A percentile compares a stretch with the other conserved stretches of the same genome.
Conservation (phyloP, 345 rosid species). For the Moricandia arvensis region DNA sequence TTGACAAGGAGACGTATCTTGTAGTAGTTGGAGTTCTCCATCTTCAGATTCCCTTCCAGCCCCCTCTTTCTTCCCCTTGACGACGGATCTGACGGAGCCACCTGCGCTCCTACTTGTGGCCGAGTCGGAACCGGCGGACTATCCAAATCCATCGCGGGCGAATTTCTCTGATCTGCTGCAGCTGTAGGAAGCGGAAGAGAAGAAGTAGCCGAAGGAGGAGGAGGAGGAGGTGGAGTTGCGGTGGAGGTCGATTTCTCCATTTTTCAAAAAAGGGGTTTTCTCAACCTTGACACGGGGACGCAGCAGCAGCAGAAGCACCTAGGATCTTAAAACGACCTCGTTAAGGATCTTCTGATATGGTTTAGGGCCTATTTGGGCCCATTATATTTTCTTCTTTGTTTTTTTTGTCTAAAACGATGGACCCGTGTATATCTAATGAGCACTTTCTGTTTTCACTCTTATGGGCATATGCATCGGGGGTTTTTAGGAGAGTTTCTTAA, state of each 20-base stretch:
- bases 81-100: constrained; percentile 31
- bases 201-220: constrained; percentile 1
- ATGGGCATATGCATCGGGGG: too few species aligned
- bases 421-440: too few species aligned
- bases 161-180: constrained; percentile 4
- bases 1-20: constrained; percentile 58
- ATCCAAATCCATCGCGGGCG: constrained; percentile 12
- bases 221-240: constrained; percentile 8
- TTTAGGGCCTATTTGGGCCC: constrained; percentile 18
- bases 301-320: not conserved
- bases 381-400: not conserved
- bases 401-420: too few species aligned
- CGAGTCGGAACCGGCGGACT: not conserved
- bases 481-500: too few species aligned
- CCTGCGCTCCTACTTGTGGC: not conserved
- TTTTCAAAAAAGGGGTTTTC: not conserved
- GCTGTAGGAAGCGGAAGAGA: constrained; percentile 12
- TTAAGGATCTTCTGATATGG: not conserved
- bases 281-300: too few species aligned
- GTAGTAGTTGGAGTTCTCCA: constrained; percentile 53
- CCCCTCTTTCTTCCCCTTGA: constrained; percentile 52
- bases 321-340: constrained; percentile 1
- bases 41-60: constrained; percentile 41
- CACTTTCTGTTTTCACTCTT: too few species aligned
- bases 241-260: constrained; percentile 31